These are phyloP conservation scores for Aegilops longissima DNA, from an alignment of 176 grass and related monocot genomes.

Conservation along the genomic window DNA sequence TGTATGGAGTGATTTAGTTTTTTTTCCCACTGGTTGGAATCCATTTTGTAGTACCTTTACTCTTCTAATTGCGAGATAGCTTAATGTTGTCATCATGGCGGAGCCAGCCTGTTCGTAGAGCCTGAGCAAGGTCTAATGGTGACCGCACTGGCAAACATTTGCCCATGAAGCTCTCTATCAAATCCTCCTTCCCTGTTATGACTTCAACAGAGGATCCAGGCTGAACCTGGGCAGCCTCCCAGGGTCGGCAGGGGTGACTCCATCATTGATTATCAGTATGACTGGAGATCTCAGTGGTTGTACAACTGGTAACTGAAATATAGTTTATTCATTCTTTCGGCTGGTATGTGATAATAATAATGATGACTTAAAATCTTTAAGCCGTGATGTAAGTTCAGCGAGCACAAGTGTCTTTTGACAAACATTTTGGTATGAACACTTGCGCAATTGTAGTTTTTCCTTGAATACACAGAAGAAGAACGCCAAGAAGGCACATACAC, in stretches of 20 bases:
- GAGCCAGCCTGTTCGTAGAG: not conserved
- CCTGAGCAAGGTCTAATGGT: not conserved
- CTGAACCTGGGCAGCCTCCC: not conserved
- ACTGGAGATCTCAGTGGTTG: not conserved
- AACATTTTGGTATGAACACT: not conserved
- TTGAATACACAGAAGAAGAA: not conserved
- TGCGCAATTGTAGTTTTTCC: not conserved
- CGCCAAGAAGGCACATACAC: not conserved
- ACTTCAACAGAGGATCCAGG: not conserved
- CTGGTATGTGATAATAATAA: not conserved
- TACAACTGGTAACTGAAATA: too few species aligned
- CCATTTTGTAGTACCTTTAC: not conserved
- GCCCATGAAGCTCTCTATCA: not conserved
- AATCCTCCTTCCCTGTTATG: not conserved
- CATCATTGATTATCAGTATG: not conserved
- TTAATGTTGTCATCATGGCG: not conserved
- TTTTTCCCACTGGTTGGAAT: not conserved
- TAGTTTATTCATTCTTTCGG: not conserved
- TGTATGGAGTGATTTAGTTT: not conserved
- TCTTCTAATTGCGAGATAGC: not conserved
- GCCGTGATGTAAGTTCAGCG: not conserved
- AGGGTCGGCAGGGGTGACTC: not conserved
- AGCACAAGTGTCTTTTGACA: not conserved
- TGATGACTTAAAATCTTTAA: not conserved
- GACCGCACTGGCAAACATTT: not conserved